phyloP scores from a whole-genome alignment of 139 green algal genomes.

The Coelastrella sp. region DNA sequence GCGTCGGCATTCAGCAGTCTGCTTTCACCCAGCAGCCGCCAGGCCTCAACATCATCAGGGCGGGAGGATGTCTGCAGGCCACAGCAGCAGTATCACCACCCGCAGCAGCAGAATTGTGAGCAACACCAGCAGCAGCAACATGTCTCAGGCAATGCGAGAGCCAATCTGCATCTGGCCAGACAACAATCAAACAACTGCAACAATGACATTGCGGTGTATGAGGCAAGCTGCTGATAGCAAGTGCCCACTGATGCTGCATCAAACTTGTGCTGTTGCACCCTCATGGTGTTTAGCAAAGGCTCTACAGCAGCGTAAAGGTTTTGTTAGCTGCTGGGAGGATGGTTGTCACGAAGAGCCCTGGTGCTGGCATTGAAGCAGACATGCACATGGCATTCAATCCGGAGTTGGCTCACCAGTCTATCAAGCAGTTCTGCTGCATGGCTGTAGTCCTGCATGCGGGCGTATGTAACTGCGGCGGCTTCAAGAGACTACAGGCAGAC shows the following conservation, averaged over 20 bases:
- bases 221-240: too few relatives aligned
- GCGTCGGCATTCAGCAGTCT: conserved; percentile 57
- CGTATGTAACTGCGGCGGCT: conserved; percentile 59
- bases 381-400: too few relatives aligned
- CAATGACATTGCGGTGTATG: too few relatives aligned
- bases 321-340: too few relatives aligned
- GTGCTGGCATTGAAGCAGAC: too few relatives aligned
- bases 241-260: too few relatives aligned
- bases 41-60: conserved; percentile 58
- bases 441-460: conserved; percentile 60
- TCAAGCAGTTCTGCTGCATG: conserved; percentile 58
- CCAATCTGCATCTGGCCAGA: too few relatives aligned
- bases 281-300: too few relatives aligned
- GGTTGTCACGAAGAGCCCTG: too few relatives aligned
- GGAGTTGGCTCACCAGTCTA: conserved; percentile 44
- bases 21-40: conserved; percentile 67
- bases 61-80: background rate
- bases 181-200: too few relatives aligned
- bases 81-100: background rate
- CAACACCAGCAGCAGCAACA: background rate
- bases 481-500: conserved; percentile 44
- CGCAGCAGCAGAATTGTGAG: background rate
- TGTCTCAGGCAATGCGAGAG: background rate
- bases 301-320: too few relatives aligned
- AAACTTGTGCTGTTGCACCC: too few relatives aligned